Evolutionary conservation across 2,329 filamentous ascomycete species (phyloP).

Genomic region (Fusarium newnesense): DNA sequence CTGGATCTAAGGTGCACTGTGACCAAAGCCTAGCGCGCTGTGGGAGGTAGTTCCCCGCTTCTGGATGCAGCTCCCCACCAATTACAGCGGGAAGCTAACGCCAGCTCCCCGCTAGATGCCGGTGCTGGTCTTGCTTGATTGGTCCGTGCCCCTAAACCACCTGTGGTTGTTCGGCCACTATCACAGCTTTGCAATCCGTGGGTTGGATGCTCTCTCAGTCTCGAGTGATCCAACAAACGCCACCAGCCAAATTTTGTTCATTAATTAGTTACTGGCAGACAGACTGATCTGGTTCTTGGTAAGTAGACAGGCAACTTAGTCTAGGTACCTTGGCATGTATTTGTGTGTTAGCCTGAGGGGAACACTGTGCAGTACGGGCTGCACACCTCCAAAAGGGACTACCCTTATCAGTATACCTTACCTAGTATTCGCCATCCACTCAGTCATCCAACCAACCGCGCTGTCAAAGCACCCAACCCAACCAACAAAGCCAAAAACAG

Average conservation of each 20-base stretch:
- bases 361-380: slow-evolving; percentile 15
- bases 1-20: slow-evolving; percentile 18
- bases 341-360: neutral
- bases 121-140: slow-evolving; percentile 17
- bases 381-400: neutral
- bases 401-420: slow-evolving; percentile 36
- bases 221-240: slow-evolving; percentile 23
- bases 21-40: slow-evolving; percentile 24
- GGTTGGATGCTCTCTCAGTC: slow-evolving; percentile 21
- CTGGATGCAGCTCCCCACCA: slow-evolving; percentile 25
- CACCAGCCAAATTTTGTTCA: neutral
- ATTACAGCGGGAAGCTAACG: slow-evolving; percentile 10
- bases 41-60: slow-evolving; percentile 36
- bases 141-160: slow-evolving; percentile 32
- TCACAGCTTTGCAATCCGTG: slow-evolving; percentile 30
- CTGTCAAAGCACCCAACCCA: slow-evolving; percentile 18
- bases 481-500: slow-evolving; percentile 27
- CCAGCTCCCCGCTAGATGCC: slow-evolving; percentile 37
- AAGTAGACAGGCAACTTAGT: neutral
- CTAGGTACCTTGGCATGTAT: neutral
- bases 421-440: slow-evolving; percentile 36
- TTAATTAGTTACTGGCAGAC: no score
- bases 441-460: neutral
- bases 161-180: slow-evolving; percentile 36
- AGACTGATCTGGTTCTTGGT: neutral